These are phyloP conservation scores for Aspergillus coremiiformis DNA, from an alignment of 495 filamentous ascomycete genomes.

Conservation along the genomic window DNA sequence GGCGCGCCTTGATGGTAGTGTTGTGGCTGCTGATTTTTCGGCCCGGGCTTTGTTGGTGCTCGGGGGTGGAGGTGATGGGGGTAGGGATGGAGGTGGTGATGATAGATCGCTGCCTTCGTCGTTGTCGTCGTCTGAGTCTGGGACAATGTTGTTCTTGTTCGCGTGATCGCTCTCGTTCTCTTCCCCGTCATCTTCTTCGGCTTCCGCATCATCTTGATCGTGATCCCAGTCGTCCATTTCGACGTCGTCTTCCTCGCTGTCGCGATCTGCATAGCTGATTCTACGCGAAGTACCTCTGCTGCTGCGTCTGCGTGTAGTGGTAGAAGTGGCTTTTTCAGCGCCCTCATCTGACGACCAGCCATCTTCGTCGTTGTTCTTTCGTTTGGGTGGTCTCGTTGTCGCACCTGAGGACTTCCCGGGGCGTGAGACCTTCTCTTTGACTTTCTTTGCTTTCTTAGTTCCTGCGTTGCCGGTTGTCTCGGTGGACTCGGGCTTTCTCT, in stretches of 20 bases:
- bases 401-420: slow-evolving; percentile 34
- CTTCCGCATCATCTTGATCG: slow-evolving; percentile 20
- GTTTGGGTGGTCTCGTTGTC: slow-evolving; percentile 35
- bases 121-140: slow-evolving; percentile 16
- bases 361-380: slow-evolving; percentile 38
- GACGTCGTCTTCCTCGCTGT: slow-evolving; percentile 51
- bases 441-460: slow-evolving; percentile 40
- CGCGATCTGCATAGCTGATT: slow-evolving; percentile 49
- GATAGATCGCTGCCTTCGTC: slow-evolving; percentile 18
- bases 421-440: slow-evolving; percentile 24
- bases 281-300: slow-evolving; percentile 26
- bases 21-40: slow-evolving; percentile 17
- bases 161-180: slow-evolving; percentile 11
- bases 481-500: slow-evolving; percentile 41
- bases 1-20: slow-evolving; percentile 34
- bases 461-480: slow-evolving; percentile 26
- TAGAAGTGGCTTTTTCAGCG: slow-evolving; percentile 13
- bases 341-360: slow-evolving; percentile 38
- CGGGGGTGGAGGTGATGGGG: slow-evolving; percentile 19
- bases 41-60: slow-evolving; percentile 17
- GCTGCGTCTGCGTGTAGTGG: slow-evolving; percentile 34
- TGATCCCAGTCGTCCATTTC: slow-evolving; percentile 43
- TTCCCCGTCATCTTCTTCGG: slow-evolving; percentile 21
- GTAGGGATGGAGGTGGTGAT: slow-evolving; percentile 15
- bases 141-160: slow-evolving; percentile 9